Evolutionary conservation across 345 rosid species (phyloP), one percentile per base, ranked within the genome.

Genomic region (Euphorbia pulcherrima): DNA sequence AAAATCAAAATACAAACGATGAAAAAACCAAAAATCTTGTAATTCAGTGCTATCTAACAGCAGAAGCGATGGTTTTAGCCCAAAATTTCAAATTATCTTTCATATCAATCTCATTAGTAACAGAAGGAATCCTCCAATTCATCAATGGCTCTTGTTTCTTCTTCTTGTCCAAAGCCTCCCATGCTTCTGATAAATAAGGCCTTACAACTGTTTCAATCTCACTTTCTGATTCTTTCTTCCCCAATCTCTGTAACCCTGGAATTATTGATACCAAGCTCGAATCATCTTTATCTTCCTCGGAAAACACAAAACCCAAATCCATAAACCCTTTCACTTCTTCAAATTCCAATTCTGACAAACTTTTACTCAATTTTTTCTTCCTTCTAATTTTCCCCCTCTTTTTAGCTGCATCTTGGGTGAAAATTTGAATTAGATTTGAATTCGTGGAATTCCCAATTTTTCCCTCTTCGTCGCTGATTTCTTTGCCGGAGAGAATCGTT

Each of bases 251-350:
- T 53, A 90, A 62, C 6, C 93, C 98, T 0, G 96, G 98, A 73
- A 90, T 72, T 63, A 92, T 87, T 67, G 85, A 82, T 9, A 82
- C 86, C 84, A 92, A 76, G 72, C 80, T 83, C 51, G 93, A 83
- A 48, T 88, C 81, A 48, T 88, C 81, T 39, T 75, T 83, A 73
- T 87, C 97, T 72, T 88, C 85, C 74, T 87, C 89, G 0, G 91
- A 82, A 76, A 92, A 92, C 33, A 90, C 90, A 74, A 92, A 90
- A 17, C 98, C 98, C 41, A 92, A 77, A 86, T 92, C 98, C 84
- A 83, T 84, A 78, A 92, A 86, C 80, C 97, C 98, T 78, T 85
- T 81, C 7, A 88, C 72, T 83, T 92, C 98, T 51, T 87, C 84
- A 68, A 87, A 85, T 77, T 90, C 98, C 70, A 87, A 78, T 20